Evolutionary conservation across 495 filamentous ascomycete genomes (phyloP).

Genomic region (Friedmanniomyces endolithicus): DNA sequence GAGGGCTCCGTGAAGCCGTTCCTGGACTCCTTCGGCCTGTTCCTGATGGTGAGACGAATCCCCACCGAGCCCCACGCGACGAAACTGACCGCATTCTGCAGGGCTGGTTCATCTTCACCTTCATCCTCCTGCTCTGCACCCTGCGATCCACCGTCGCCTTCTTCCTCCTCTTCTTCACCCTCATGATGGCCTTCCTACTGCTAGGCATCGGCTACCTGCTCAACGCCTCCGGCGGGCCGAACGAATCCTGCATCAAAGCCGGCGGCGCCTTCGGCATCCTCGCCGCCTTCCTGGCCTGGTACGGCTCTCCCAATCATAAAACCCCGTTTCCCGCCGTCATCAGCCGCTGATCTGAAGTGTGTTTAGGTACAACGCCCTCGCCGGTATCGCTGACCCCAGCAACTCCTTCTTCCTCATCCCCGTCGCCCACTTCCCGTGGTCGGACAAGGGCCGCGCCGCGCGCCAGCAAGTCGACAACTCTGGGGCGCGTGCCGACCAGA

Average conservation of each 20-base stretch:
- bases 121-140: constrained; percentile 74
- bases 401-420: constrained; percentile 94
- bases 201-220: constrained; percentile 64
- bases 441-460: constrained; percentile 61
- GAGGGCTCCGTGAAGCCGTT: constrained; percentile 39
- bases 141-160: constrained; percentile 90
- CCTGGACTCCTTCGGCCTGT: constrained; percentile 66
- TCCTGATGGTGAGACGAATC: constrained; percentile 57
- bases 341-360: too few species aligned
- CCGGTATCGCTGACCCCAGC: constrained; percentile 76
- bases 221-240: constrained; percentile 33
- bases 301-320: too few species aligned
- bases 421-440: constrained; percentile 96
- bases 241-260: constrained; percentile 51
- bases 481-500: constrained; percentile 14
- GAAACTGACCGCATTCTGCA: constrained; percentile 13
- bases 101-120: constrained; percentile 98
- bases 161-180: constrained; percentile 87
- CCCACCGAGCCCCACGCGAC: too few species aligned
- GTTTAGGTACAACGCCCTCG: constrained; percentile 82
- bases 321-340: too few species aligned
- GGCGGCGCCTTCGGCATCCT: constrained; percentile 82
- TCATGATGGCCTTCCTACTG: constrained; percentile 84
- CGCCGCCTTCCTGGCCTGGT: constrained; percentile 82
- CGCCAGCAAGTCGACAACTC: constrained; percentile 36